Conservation (phyloP, 495 filamentous ascomycete genomes). For the Geoglossum glabrum region DNA sequence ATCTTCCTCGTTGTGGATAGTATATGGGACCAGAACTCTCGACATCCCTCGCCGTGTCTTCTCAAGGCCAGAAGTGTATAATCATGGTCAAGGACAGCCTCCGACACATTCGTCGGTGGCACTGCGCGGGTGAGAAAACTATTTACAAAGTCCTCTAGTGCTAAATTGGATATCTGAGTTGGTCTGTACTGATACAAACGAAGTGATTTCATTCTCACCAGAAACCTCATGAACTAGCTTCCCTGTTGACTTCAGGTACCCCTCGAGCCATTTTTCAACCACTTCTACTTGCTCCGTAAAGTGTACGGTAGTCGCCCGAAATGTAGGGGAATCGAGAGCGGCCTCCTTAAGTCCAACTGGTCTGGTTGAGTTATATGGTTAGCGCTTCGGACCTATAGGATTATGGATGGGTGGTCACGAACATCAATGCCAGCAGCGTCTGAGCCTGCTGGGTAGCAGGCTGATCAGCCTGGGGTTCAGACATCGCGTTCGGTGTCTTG, state of each 20-base stretch:
- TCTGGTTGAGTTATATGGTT: constrained; percentile 16
- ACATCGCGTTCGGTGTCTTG: neutral
- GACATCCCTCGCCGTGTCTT: constrained; percentile 62
- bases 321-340: constrained; percentile 85
- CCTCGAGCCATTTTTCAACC: constrained; percentile 85
- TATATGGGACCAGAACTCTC: constrained; percentile 70
- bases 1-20: constrained; percentile 50
- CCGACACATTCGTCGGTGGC: constrained; percentile 50
- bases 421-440: constrained; percentile 38
- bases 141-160: constrained; percentile 29
- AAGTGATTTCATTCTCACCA: constrained; percentile 26
- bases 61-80: constrained; percentile 77
- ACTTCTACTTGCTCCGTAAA: constrained; percentile 83
- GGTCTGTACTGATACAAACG: neutral
- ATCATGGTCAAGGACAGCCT: constrained; percentile 79
- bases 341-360: constrained; percentile 91
- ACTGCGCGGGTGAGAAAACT: constrained; percentile 50
- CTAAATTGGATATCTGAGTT: neutral
- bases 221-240: constrained; percentile 58
- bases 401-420: constrained; percentile 9
- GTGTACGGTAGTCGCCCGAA: constrained; percentile 71
- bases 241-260: constrained; percentile 56
- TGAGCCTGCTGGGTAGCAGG: constrained; percentile 27
- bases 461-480: constrained; percentile 13
- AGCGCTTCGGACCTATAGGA: neutral